Percentiles rank a stretch among this genome's conserved stretches.
Conservation (phyloP, 768 basidiomycete genomes). For the Pulveroboletus sp. region DNA sequence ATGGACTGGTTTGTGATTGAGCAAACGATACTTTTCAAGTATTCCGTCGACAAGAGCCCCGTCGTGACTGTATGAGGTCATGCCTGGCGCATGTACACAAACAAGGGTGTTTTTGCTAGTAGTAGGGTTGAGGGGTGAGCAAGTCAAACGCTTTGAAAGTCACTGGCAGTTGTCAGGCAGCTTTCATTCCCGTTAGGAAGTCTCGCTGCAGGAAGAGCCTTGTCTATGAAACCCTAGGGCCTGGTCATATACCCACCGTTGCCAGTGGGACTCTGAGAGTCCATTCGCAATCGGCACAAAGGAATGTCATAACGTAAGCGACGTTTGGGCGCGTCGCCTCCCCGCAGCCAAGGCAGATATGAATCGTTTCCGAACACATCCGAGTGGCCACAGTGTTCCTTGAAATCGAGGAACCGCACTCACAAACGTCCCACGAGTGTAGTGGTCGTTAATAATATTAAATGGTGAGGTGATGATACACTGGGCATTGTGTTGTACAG, state of each 20-base stretch:
- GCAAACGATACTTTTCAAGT: conserved; percentile 41
- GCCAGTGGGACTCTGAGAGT: too few relatives aligned
- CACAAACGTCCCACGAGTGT: not conserved
- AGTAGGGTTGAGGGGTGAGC: too few relatives aligned
- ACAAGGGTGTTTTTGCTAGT: too few relatives aligned
- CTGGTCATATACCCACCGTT: too few relatives aligned
- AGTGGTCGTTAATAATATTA: conserved; percentile 22
- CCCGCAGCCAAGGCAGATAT: conserved; percentile 9
- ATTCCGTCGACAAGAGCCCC: conserved; percentile 36
- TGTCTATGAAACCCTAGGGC: too few relatives aligned
- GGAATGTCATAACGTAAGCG: too few relatives aligned
- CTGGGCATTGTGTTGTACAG: conserved; percentile 20
- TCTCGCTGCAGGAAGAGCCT: too few relatives aligned
- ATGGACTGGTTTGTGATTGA: conserved; percentile 49
- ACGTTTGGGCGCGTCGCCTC: not conserved
- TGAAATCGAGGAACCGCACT: not conserved
- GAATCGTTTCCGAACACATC: conserved; percentile 3
- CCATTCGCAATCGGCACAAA: too few relatives aligned
- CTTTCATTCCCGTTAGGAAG: too few relatives aligned
- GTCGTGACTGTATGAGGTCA: not conserved
- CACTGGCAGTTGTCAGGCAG: too few relatives aligned
- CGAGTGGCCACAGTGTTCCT: not conserved
- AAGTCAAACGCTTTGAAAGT: too few relatives aligned
- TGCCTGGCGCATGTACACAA: not conserved
- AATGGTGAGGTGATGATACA: conserved; percentile 18